Evolutionary conservation across 176 grass and related monocot genomes (phyloP).

Genomic region (Aegilops tauschii): DNA sequence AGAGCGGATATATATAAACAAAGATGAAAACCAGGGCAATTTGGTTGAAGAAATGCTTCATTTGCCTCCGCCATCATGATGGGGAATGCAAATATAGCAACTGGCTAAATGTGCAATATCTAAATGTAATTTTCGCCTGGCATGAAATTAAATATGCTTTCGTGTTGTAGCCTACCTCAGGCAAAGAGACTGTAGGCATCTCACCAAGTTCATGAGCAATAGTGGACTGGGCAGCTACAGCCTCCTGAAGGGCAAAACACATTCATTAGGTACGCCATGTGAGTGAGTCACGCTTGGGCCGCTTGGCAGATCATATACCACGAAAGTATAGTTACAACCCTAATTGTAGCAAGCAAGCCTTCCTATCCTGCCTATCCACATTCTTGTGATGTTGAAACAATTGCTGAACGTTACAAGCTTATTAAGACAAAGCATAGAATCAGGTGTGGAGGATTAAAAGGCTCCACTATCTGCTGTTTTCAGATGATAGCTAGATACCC

Average conservation of each 20-base stretch:
- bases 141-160: not conserved
- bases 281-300: not conserved
- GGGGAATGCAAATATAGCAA: not conserved
- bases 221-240: conserved; percentile 66
- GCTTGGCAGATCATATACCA: not conserved
- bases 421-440: not conserved
- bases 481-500: not conserved
- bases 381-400: not conserved
- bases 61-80: conserved; percentile 15
- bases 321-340: not conserved
- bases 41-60: not conserved
- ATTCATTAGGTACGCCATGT: conserved; percentile 11
- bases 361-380: not conserved
- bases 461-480: not conserved
- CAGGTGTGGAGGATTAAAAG: not conserved
- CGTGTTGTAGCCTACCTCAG: conserved; percentile 46
- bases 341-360: not conserved
- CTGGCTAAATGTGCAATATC: not conserved
- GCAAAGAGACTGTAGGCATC: conserved; percentile 34
- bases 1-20: not conserved
- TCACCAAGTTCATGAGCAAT: conserved; percentile 70
- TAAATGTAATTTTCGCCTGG: not conserved
- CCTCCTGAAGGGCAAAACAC: conserved; percentile 63
- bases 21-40: not conserved
- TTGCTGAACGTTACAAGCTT: not conserved